These are phyloP conservation scores for Hirsutella thompsonii DNA, from an alignment of 2,329 filamentous ascomycete genomes.

Conservation along the genomic window DNA sequence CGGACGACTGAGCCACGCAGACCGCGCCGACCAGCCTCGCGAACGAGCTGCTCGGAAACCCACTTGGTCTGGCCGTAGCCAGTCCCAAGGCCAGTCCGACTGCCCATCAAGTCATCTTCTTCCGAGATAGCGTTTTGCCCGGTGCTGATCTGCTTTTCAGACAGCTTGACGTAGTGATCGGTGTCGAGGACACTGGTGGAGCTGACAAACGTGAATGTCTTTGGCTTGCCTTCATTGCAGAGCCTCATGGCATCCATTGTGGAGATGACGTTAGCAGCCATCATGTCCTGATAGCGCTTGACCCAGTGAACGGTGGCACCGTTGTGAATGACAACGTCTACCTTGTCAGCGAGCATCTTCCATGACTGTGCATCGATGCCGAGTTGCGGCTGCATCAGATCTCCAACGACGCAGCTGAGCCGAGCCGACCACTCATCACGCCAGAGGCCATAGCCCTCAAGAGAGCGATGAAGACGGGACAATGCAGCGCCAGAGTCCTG, in stretches of 20 bases:
- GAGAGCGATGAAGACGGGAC: slow-evolving; percentile 59
- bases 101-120: slow-evolving; percentile 54
- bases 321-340: slow-evolving; percentile 71
- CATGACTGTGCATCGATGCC: slow-evolving; percentile 57
- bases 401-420: slow-evolving; percentile 63
- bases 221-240: slow-evolving; percentile 59
- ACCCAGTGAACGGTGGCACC: slow-evolving; percentile 77
- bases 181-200: slow-evolving; percentile 57
- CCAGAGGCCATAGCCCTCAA: slow-evolving; percentile 71
- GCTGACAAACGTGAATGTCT: slow-evolving; percentile 60
- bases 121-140: slow-evolving; percentile 53
- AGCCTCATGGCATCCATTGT: slow-evolving; percentile 67
- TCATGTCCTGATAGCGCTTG: slow-evolving; percentile 59
- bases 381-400: slow-evolving; percentile 57
- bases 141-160: slow-evolving; percentile 50
- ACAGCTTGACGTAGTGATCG: slow-evolving; percentile 62
- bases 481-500: slow-evolving; percentile 48
- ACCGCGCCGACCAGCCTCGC: slow-evolving; percentile 54
- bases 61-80: slow-evolving; percentile 74
- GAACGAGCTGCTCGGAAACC: slow-evolving; percentile 64
- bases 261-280: slow-evolving; percentile 64
- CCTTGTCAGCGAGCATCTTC: slow-evolving; percentile 49
- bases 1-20: slow-evolving; percentile 60
- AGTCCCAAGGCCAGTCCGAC: slow-evolving; percentile 53
- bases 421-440: slow-evolving; percentile 46